phyloP scores from a whole-genome alignment of 352 stramenopile species.

The Thraustochytrium sp. region DNA sequence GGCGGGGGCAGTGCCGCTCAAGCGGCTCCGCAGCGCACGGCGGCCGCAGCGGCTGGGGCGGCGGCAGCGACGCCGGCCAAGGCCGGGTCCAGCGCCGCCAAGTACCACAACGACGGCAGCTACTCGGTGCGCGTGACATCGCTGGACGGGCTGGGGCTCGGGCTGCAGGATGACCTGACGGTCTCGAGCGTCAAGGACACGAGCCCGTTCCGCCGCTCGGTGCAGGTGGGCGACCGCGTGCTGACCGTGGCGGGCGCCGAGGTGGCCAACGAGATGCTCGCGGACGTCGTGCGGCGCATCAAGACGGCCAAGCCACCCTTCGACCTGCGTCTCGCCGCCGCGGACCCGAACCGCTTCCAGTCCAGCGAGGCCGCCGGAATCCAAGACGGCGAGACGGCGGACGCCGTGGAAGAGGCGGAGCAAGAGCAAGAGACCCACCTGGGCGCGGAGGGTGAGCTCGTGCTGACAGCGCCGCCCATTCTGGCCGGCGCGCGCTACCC shows the following conservation, averaged over 20 bases:
- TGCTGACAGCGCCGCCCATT: not conserved
- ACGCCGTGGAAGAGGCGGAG: not conserved
- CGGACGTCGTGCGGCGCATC: not conserved
- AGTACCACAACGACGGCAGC: not conserved
- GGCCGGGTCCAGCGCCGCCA: not conserved
- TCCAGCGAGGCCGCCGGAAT: not conserved
- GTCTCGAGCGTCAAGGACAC: not conserved
- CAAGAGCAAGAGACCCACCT: not conserved
- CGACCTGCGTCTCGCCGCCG: not conserved
- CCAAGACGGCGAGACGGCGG: not conserved
- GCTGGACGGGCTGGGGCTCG: not conserved
- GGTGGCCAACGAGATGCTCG: not conserved
- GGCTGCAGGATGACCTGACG: not conserved
- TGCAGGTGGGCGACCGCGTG: not conserved
- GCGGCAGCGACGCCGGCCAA: not conserved
- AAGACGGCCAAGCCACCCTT: not conserved
- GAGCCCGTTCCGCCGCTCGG: not conserved
- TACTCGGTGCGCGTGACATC: not conserved
- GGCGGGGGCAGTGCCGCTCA: not conserved
- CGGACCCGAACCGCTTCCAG: not conserved
- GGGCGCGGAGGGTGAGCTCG: slow-evolving; percentile 10
- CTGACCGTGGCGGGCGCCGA: not conserved
- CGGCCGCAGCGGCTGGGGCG: not conserved
- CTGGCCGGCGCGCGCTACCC: not conserved
- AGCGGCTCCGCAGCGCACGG: not conserved